Base-by-base conservation (phyloP, 2,329 filamentous ascomycete species). In the Chrysosporium queenslandicum region DNA sequence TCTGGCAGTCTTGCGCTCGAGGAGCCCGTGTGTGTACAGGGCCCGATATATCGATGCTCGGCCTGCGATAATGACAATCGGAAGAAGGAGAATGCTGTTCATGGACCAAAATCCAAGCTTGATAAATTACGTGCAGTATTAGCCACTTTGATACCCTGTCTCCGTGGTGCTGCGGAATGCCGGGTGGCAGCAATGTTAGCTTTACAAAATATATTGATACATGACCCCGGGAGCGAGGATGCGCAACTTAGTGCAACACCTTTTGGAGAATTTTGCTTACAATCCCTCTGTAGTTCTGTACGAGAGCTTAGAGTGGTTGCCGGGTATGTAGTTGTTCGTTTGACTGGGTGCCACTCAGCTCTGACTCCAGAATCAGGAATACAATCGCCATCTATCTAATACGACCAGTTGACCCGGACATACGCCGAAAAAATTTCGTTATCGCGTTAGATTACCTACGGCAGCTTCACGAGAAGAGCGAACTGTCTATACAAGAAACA, bases 261-360 rank as follows among this genome's bases (percentile, higher is more conserved):
- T 0, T 71, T 87, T 37, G 89, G 87, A 0, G 83, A 90, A 61
- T 91, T 87, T 79, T 90, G 88, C 62, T 71, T 96, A 3, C 80
- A 85, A 59, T 87, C 85, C 0, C 72, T 97, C 36, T 83, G 84
- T 57, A 94, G 90, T 66, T 94, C 90, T 1, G 68, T 88, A 18
- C 80, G 91, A 63, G 92, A 97, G 65, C 72, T 97, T 25, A 82
- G 91, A 29, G 79, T 96, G 60, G 85, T 85, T 34, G 86, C 90
- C 53, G 86, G 85, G 74, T 84, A 58, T 58, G 58, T 46, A 46
- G n/a, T n/a, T n/a, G n/a, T n/a, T n/a, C n/a, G n/a, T n/a, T n/a
- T n/a, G n/a, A n/a, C n/a, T n/a, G n/a, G n/a, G n/a, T n/a, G n/a
- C n/a, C n/a, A n/a, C n/a, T n/a, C n/a, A n/a, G n/a, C n/a, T 36